phyloP scores from a whole-genome alignment of 2,329 filamentous ascomycete species.

The Alternaria triticimaculans region DNA sequence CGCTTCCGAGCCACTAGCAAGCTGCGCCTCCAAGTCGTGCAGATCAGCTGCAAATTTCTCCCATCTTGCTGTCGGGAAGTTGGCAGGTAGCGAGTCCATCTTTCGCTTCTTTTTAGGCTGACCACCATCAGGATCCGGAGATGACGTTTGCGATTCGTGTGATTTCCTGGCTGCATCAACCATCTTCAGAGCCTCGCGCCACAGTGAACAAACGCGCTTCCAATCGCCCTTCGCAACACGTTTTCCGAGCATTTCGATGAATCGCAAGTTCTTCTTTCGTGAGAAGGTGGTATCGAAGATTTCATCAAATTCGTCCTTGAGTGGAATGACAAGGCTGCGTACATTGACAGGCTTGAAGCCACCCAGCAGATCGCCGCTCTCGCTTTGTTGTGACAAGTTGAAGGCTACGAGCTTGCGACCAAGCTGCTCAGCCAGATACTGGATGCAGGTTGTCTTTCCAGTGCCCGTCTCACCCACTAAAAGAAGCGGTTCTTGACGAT shows the following conservation, averaged over 20 bases:
- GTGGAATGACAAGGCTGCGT: constrained; percentile 81
- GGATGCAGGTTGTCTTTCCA: constrained; percentile 95
- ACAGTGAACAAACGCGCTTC: constrained; percentile 83
- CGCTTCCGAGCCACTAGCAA: constrained; percentile 72
- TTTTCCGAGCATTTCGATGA: constrained; percentile 80
- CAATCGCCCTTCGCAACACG: constrained; percentile 83
- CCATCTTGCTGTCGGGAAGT: constrained; percentile 74
- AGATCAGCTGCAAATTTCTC: constrained; percentile 76
- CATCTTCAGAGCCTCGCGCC: constrained; percentile 88
- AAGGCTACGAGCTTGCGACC: constrained; percentile 89
- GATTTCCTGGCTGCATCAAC: constrained; percentile 63
- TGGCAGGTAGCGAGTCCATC: constrained; percentile 59
- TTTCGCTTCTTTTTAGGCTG: constrained; percentile 77
- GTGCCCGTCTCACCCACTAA: constrained; percentile 99
- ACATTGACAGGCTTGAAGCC: constrained; percentile 97
- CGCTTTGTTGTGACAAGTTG: constrained; percentile 97
- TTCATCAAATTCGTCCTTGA: constrained; percentile 93
- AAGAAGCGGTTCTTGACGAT: constrained; percentile 84
- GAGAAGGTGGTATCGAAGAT: constrained; percentile 90
- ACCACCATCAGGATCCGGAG: constrained; percentile 55
- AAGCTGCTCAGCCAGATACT: constrained; percentile 84
- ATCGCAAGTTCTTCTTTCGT: constrained; percentile 79
- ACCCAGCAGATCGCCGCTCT: constrained; percentile 92
- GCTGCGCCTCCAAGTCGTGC: constrained; percentile 79
- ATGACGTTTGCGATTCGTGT: constrained; percentile 51